Evolutionary conservation across 2,329 filamentous ascomycete genomes (phyloP), one percentile per base, ranked within the genome.

Genomic region (Rhexocercosporidium sp.): DNA sequence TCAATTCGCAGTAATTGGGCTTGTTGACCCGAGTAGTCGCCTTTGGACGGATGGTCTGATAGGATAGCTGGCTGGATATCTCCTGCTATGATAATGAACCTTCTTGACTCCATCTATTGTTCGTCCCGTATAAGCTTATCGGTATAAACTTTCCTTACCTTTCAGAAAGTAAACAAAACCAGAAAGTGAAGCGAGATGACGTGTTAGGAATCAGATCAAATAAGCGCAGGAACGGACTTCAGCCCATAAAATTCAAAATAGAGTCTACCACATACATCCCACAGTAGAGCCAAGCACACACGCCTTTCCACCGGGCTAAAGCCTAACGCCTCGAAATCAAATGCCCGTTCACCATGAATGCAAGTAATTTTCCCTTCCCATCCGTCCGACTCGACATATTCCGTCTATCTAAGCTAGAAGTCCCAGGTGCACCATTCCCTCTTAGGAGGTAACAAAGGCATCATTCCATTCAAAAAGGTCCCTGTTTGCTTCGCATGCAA

Each of bases 361-460:
- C 56, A 44, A 18, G 37, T 27, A 25, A 59, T 11, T 18, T 8
- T 20, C 51, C 31, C 16, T n/a, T 18, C 41, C 41, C 16, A 39
- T 39, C 34, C 8, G 34, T 18, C n/a, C 14, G 39, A 44, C 39
- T 18, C 39, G 37, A 20, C 27, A 49, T 31, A 46, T 44, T 31
- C 41, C 61, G 27, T 41, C 18, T 34, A 44, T 2, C 18, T 16
- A 27, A 22, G n/a, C 81, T 78, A 94, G 74, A 95, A 89, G 75
- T 93, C 88, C 86, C 91, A 95, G 31, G 81, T 79, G 71, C 88
- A 89, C 83, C 89, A 95, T 75, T 95, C 93, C 69, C 88, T 84
- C 78, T 89, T 90, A 0, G 94, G 94, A 22, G 94, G 92, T 54
- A 93, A 81, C 72, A 91, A 84, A 0, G 94, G 94, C 81, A 97